Evolutionary conservation across 2,329 filamentous ascomycete species (phyloP).

Genomic region (Drechslerella coelobrocha): DNA sequence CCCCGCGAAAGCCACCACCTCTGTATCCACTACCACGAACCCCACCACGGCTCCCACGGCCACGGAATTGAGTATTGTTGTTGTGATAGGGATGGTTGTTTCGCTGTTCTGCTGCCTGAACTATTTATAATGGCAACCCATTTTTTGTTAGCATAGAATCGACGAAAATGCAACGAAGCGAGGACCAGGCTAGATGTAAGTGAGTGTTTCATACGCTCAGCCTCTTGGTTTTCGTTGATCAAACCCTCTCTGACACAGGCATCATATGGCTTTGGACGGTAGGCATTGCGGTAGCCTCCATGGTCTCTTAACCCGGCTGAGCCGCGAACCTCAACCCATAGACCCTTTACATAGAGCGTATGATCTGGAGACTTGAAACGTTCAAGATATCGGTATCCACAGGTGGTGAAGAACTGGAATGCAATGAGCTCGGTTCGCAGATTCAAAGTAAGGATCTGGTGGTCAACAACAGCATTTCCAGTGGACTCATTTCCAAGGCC

Average conservation of each 20-base stretch:
- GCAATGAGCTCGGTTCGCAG: constrained; percentile 42
- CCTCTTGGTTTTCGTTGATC: constrained; percentile 48
- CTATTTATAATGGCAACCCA: constrained; percentile 18
- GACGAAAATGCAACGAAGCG: constrained; percentile 13
- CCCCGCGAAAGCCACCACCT: constrained; percentile 22
- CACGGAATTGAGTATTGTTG: constrained; percentile 24
- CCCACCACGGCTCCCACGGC: constrained; percentile 35
- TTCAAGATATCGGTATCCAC: constrained; percentile 44
- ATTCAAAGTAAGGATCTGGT: constrained; percentile 45
- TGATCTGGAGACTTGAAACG: constrained; percentile 45
- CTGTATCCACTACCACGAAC: constrained; percentile 24
- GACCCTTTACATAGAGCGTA: constrained; percentile 33
- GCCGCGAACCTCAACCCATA: constrained; percentile 49
- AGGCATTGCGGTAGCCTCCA: constrained; percentile 49
- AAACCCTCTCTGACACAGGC: constrained; percentile 34
- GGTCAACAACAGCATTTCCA: constrained; percentile 39
- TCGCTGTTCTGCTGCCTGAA: constrained; percentile 26
- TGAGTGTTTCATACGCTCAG: constrained; percentile 20
- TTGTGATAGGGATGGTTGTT: constrained; percentile 25
- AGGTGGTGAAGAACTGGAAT: constrained; percentile 45
- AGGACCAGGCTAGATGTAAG: background rate
- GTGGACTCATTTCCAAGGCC: constrained; percentile 47
- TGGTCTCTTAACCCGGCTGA: constrained; percentile 46
- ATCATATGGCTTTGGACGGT: constrained; percentile 43
- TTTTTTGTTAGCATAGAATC: no score